Conservation (phyloP, 2,329 filamentous ascomycete genomes). For the Monosporascus ibericus region DNA sequence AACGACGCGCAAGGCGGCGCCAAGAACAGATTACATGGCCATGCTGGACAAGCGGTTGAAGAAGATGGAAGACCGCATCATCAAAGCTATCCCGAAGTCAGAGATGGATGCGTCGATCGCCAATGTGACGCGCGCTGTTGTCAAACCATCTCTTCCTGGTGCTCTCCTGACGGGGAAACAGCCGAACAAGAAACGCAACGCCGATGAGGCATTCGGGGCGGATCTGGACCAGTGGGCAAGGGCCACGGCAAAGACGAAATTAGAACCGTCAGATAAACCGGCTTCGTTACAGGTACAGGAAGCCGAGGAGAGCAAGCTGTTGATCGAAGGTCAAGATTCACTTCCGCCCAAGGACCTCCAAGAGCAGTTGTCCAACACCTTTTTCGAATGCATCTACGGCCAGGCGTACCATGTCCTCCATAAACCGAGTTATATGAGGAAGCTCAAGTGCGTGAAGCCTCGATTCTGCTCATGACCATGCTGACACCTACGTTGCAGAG, state of each 20-base stretch:
- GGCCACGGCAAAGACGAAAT: slow-evolving; percentile 43
- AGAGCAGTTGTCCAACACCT: slow-evolving; percentile 87
- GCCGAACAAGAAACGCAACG: slow-evolving; percentile 69
- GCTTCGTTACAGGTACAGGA: slow-evolving; percentile 54
- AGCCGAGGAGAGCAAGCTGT: slow-evolving; percentile 67
- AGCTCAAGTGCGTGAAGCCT: slow-evolving; percentile 53
- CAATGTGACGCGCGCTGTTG: slow-evolving; percentile 69
- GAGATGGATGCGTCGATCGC: slow-evolving; percentile 61
- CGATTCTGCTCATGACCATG: slow-evolving; percentile 4
- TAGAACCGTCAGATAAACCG: slow-evolving; percentile 42
- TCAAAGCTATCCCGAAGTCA: slow-evolving; percentile 87
- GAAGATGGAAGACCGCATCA: slow-evolving; percentile 95
- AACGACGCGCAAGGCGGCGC: slow-evolving; percentile 87
- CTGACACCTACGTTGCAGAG: slow-evolving; percentile 38
- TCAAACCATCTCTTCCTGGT: slow-evolving; percentile 69
- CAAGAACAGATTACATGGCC: slow-evolving; percentile 96
- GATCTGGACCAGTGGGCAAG: slow-evolving; percentile 79
- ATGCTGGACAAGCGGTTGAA: slow-evolving; percentile 96
- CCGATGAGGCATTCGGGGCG: slow-evolving; percentile 80
- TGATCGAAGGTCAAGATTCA: slow-evolving; percentile 76
- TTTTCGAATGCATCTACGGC: slow-evolving; percentile 93
- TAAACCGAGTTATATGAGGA: slow-evolving; percentile 95
- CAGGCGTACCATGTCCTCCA: slow-evolving; percentile 92
- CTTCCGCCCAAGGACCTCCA: slow-evolving; percentile 83
- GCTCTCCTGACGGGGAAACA: slow-evolving; percentile 45